phyloP scores from a whole-genome alignment of 208 protist species.

The Trichomonas tenax region DNA sequence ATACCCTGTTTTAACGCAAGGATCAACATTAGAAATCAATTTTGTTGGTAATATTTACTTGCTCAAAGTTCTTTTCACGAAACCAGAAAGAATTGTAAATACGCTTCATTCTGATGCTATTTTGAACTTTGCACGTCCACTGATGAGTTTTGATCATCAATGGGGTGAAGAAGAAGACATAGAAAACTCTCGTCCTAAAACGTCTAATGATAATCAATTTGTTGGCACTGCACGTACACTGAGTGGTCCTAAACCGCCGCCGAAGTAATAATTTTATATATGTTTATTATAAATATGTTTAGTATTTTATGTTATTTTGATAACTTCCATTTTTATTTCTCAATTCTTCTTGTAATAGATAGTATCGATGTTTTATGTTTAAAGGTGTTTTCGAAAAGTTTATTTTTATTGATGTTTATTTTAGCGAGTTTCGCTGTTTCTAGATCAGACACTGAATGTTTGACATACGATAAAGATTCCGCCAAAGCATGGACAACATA shows the following conservation, averaged over 20 bases:
- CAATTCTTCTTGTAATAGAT: too few species aligned
- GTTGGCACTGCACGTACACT: not conserved
- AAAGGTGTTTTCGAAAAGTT: too few species aligned
- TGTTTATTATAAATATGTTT: not conserved
- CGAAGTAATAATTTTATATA: not conserved
- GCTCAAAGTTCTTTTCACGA: not conserved
- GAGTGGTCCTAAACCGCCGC: not conserved
- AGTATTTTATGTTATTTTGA: too few species aligned
- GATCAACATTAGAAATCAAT: not conserved
- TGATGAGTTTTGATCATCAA: not conserved
- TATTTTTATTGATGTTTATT: not conserved
- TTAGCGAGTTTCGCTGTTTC: not conserved
- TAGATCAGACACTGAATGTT: not conserved
- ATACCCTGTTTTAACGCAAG: not conserved
- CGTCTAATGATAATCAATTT: not conserved
- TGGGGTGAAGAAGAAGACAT: constrained; percentile 1
- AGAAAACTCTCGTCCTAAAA: not conserved
- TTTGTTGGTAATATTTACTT: not conserved
- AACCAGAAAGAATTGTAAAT: not conserved
- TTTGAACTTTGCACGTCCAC: not conserved
- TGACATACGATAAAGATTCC: not conserved
- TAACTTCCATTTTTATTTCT: too few species aligned
- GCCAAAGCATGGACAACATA: not conserved
- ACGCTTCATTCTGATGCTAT: not conserved
- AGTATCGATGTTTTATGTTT: too few species aligned